Conservation (phyloP, 1,139 yeast species). For the Pichia sp. region DNA sequence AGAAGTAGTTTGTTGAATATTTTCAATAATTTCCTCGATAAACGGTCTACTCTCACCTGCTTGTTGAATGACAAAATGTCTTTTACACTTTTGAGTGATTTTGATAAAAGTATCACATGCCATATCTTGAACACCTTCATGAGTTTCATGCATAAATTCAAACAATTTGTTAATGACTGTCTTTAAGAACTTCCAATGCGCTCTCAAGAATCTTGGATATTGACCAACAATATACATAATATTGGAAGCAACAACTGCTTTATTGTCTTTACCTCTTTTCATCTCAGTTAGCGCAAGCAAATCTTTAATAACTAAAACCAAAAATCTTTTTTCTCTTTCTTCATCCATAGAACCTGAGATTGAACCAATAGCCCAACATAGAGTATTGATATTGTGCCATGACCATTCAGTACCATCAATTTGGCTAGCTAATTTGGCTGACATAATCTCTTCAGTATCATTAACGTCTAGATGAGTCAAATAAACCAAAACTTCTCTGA, state of each 20-base stretch:
- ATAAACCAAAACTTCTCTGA: constrained; percentile 92
- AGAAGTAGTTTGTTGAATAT: constrained; percentile 77
- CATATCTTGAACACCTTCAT: constrained; percentile 99
- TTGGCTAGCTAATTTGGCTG: constrained; percentile 81
- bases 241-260: constrained; percentile 97
- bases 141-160: constrained; percentile 99
- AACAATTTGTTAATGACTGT: constrained; percentile 92
- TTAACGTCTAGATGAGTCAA: constrained; percentile 91
- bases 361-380: constrained; percentile 99
- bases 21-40: constrained; percentile 79
- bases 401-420: constrained; percentile 98
- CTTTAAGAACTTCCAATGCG: constrained; percentile 95
- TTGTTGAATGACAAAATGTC: constrained; percentile 87
- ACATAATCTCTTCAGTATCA: constrained; percentile 92
- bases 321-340: constrained; percentile 90
- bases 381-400: constrained; percentile 93
- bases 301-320: constrained; percentile 89
- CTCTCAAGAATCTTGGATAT: constrained; percentile 92
- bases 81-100: constrained; percentile 88
- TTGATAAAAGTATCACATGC: constrained; percentile 98
- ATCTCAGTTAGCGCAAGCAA: constrained; percentile 84
- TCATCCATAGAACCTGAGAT: constrained; percentile 98
- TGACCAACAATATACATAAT: constrained; percentile 99
- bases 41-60: constrained; percentile 87
- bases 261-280: constrained; percentile 95